Evolutionary conservation across 2,329 filamentous ascomycete genomes (phyloP).

Genomic region (Fusarium tjaetaba): DNA sequence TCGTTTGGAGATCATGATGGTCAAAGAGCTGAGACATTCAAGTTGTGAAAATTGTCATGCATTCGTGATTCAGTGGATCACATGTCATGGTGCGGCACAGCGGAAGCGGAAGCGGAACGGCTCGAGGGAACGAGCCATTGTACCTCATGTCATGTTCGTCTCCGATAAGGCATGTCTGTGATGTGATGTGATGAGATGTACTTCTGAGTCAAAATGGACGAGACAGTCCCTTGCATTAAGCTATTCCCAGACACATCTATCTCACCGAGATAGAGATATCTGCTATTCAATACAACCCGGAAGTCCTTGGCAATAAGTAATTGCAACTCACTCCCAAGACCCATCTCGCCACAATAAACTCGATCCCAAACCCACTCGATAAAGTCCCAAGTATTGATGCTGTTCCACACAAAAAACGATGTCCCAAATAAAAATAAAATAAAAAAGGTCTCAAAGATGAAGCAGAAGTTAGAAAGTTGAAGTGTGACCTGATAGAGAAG

Average conservation of each 20-base stretch:
- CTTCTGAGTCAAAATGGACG: constrained; percentile 1
- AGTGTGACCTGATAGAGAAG: background rate
- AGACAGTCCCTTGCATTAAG: background rate
- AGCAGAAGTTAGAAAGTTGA: background rate
- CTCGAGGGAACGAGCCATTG: constrained; percentile 11
- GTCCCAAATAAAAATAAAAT: background rate
- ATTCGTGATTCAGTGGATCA: background rate
- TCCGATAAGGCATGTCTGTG: background rate
- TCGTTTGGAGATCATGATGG: background rate
- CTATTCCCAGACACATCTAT: background rate
- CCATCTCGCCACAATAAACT: background rate
- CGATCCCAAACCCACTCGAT: background rate
- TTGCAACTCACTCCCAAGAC: background rate
- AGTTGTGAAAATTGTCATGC: background rate
- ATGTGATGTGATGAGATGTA: background rate
- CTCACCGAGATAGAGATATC: background rate
- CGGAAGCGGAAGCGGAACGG: constrained; percentile 20
- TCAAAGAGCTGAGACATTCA: background rate
- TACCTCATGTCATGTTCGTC: background rate
- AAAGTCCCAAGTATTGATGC: constrained; percentile 13
- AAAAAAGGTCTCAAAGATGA: background rate
- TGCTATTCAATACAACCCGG: background rate
- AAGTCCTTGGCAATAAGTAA: background rate
- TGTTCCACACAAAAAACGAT: background rate
- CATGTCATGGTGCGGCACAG: constrained; percentile 22